A percentile compares a stretch with the other conserved stretches of the same genome.
Conservation (phyloP, 2,329 filamentous ascomycete species). For the Sporothrix pallida region DNA sequence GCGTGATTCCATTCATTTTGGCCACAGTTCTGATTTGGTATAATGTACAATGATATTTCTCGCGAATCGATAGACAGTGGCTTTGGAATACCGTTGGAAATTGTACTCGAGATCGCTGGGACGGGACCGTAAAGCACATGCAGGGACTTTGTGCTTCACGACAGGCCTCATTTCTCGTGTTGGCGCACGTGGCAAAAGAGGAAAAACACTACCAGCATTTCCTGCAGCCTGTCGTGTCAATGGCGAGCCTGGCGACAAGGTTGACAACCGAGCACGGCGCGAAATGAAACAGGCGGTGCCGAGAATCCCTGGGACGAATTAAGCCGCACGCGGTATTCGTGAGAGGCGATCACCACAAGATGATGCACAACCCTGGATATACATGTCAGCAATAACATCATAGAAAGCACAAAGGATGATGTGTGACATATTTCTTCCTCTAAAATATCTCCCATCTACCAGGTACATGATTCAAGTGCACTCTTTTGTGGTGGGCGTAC, state of each 20-base stretch:
- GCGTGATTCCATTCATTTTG: neutral
- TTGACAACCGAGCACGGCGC: neutral
- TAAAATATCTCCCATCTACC: neutral
- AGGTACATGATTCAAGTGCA: too few species aligned
- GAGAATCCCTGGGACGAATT: neutral
- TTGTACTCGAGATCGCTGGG: too few species aligned
- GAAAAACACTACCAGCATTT: neutral
- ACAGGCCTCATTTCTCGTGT: neutral
- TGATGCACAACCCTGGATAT: neutral
- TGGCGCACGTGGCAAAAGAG: neutral
- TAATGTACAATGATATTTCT: too few species aligned
- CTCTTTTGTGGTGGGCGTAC: too few species aligned
- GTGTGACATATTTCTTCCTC: neutral
- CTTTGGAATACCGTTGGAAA: too few species aligned
- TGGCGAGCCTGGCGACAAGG: neutral
- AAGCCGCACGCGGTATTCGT: neutral
- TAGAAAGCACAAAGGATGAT: too few species aligned
- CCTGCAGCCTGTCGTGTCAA: neutral
- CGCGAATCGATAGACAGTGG: too few species aligned
- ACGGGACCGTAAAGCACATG: neutral
- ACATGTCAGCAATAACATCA: too few species aligned
- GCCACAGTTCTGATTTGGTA: neutral
- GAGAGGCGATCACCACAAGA: neutral
- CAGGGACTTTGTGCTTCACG: neutral
- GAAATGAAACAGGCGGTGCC: conserved; percentile 1